These are phyloP conservation scores for Breviolum minutum DNA, from an alignment of 73 alveolate species.

Conservation along the genomic window DNA sequence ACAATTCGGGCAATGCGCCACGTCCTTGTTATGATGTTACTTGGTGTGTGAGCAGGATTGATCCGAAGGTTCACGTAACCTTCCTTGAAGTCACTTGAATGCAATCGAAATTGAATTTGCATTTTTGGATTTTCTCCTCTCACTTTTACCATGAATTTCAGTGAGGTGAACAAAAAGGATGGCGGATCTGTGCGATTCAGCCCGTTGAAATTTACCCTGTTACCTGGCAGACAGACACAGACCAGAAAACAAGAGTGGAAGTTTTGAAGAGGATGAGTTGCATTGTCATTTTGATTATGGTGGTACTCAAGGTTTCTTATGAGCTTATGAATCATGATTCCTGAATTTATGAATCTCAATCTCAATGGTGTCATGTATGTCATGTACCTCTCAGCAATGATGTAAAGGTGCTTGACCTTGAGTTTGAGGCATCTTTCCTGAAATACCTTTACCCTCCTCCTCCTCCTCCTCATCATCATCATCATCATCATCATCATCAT, in stretches of 20 bases:
- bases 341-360: not conserved
- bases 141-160: too few relatives aligned
- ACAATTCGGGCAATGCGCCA: not conserved
- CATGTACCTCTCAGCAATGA: not conserved
- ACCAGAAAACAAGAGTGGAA: too few relatives aligned
- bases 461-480: too few relatives aligned
- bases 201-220: slow-evolving; percentile 81
- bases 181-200: slow-evolving; percentile 76
- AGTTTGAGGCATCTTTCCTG: too few relatives aligned
- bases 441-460: too few relatives aligned
- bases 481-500: too few relatives aligned
- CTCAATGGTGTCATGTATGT: too few relatives aligned
- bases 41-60: slow-evolving; percentile 37
- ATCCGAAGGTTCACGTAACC: slow-evolving; percentile 84
- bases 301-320: too few relatives aligned
- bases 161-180: slow-evolving; percentile 52
- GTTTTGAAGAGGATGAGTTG: too few relatives aligned
- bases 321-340: not conserved
- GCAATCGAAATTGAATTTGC: not conserved
- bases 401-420: not conserved
- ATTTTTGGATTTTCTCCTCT: not conserved
- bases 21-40: too few relatives aligned
- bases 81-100: slow-evolving; percentile 35
- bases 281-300: too few relatives aligned
- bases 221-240: not conserved